Evolutionary conservation across 495 filamentous ascomycete genomes (phyloP).

Genomic region (Geoglossum glabrum): DNA sequence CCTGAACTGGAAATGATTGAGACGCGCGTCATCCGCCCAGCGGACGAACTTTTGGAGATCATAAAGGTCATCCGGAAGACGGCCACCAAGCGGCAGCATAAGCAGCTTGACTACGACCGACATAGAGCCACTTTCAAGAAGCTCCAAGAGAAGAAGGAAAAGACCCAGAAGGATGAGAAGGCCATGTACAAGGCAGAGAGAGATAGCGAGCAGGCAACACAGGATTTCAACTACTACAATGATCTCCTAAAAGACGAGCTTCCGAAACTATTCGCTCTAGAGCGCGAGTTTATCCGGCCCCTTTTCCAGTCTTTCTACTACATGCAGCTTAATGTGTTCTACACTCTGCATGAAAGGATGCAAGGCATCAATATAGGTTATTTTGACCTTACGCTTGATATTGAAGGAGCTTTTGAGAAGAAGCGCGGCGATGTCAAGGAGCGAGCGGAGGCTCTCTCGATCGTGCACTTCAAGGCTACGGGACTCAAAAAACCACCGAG

Average conservation of each 20-base stretch:
- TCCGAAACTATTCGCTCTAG: slow-evolving; percentile 78
- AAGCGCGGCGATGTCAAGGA: slow-evolving; percentile 80
- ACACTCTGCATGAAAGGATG: slow-evolving; percentile 96
- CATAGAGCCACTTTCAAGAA: slow-evolving; percentile 71
- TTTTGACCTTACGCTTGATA: slow-evolving; percentile 75
- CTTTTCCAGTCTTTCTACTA: slow-evolving; percentile 99
- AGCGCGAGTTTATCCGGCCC: slow-evolving; percentile 89
- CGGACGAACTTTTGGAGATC: slow-evolving; percentile 81
- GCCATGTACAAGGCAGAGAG: slow-evolving; percentile 88
- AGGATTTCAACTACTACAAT: slow-evolving; percentile 95
- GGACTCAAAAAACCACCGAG: slow-evolving; percentile 38
- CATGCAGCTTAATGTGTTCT: slow-evolving; percentile 99
- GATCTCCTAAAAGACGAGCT: slow-evolving; percentile 89
- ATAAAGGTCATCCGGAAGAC: slow-evolving; percentile 89
- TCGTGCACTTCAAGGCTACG: slow-evolving; percentile 75
- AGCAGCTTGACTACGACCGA: slow-evolving; percentile 90
- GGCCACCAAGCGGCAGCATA: slow-evolving; percentile 80
- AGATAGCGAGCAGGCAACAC: slow-evolving; percentile 76
- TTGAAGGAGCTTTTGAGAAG: slow-evolving; percentile 72
- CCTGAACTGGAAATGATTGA: slow-evolving; percentile 98
- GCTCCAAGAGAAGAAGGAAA: slow-evolving; percentile 93
- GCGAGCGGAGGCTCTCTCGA: slow-evolving; percentile 55
- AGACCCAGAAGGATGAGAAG: slow-evolving; percentile 90
- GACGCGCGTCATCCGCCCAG: slow-evolving; percentile 73
- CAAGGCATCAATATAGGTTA: slow-evolving; percentile 91